Conservation (phyloP, 768 basidiomycete genomes). For the Suillus clintonianus region DNA sequence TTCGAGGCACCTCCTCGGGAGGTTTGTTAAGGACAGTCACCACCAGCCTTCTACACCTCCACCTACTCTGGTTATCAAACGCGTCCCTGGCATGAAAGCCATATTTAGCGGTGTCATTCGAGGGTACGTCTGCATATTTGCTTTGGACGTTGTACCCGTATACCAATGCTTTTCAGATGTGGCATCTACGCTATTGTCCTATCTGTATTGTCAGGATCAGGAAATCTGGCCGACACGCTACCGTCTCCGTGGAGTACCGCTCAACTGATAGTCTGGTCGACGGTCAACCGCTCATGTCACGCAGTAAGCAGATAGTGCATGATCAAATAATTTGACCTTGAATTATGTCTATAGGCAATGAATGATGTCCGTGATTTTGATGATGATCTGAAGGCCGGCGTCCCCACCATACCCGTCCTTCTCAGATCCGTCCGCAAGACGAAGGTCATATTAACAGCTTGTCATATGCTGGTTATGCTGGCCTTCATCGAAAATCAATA, state of each 20-base stretch:
- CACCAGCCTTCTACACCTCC: not conserved
- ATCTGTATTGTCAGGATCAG: not conserved
- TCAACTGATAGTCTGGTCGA: not conserved
- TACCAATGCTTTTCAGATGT: not conserved
- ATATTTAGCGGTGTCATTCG: not conserved
- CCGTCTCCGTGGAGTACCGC: not conserved
- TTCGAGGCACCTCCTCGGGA: not conserved
- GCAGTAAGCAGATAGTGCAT: not conserved
- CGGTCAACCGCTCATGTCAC: not conserved
- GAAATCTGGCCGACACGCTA: not conserved
- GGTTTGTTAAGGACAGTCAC: not conserved
- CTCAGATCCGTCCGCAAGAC: not conserved
- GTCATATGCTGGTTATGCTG: not conserved
- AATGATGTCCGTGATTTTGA: not conserved
- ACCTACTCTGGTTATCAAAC: not conserved
- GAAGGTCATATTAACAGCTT: not conserved
- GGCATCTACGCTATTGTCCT: not conserved
- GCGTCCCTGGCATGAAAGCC: not conserved
- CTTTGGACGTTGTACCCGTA: not conserved
- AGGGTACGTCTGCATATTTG: not conserved
- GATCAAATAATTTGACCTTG: not conserved
- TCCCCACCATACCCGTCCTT: no score
- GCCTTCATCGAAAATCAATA: not conserved
- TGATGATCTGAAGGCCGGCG: not conserved
- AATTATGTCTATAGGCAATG: not conserved